These are phyloP conservation scores for Ganoderma lucidum DNA, from an alignment of 1,284 basidiomycete species.

Conservation along the genomic window DNA sequence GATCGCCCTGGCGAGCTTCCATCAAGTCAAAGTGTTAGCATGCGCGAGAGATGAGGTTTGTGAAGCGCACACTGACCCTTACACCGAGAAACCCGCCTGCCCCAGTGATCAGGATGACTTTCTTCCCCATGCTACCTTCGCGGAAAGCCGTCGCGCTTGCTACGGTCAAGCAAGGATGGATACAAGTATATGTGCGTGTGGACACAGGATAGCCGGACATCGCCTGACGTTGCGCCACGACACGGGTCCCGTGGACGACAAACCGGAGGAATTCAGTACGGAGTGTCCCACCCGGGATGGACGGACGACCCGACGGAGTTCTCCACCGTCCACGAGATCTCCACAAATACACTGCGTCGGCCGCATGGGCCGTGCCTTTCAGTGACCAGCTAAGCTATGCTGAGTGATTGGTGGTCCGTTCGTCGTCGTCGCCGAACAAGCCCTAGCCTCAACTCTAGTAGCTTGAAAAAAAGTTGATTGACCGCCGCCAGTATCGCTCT, in stretches of 20 bases:
- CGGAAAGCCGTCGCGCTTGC: neutral
- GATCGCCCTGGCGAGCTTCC: conserved; percentile 48
- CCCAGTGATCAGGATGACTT: conserved; percentile 62
- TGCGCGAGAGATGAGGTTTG: neutral
- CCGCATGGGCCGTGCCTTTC: neutral
- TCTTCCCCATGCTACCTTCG: conserved; percentile 26
- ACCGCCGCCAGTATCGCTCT: neutral
- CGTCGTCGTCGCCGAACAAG: neutral
- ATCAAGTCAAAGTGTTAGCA: neutral
- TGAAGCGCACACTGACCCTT: conserved; percentile 41
- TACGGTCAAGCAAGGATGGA: neutral
- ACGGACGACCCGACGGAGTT: neutral
- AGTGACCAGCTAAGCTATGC: neutral
- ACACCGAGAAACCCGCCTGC: conserved; percentile 59
- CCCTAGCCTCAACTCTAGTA: neutral
- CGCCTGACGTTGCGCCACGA: conserved; percentile 4
- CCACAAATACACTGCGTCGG: neutral
- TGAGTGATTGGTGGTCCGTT: neutral
- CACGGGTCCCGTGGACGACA: neutral
- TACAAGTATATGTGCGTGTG: neutral
- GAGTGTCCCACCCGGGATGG: neutral
- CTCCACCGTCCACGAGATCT: neutral
- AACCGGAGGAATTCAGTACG: neutral
- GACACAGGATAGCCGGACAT: neutral
- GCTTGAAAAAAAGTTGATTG: neutral